Base-by-base conservation (phyloP, 1,284 basidiomycete genomes). In the Porodaedalea pini region DNA sequence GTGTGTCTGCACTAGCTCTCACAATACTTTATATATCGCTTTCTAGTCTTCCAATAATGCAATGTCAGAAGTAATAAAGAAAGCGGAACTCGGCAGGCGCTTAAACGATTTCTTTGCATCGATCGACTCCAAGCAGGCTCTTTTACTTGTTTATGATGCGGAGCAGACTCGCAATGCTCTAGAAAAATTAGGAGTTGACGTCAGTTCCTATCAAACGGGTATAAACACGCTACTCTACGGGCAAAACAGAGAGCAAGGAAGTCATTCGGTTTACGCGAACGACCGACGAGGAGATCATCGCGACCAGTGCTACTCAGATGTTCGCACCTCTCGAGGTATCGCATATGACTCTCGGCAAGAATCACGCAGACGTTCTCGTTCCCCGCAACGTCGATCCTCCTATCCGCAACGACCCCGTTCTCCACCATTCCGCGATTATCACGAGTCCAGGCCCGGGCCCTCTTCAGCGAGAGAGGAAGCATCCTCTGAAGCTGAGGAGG, bases 111-210 rank as follows among this genome's bases (percentile, higher is more conserved):
- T 63, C 8, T 66, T 70, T 21, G 40, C 44, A 10, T 27, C 56
- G n/a, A 25, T 55, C 17, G 44, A 41, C 25, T 37, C 32, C 41
- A 56, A 40, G 45, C 39, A 48, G 36, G 23, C 64, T 64, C 10
- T 73, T 17, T 45, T 73, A 4, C 64, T 73, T 7, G 67, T 72
- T 6, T 62, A 70, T 44, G 65, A 69, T 51, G 61, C 60, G 51
- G 39, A 59, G 45, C 51, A 56, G 45, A 61, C 67, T 2, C 52
- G 52, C 17, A 51, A 61, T 25, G 57, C 67, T 2, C 59, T 73
- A 6, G 54, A 51, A 2, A 51, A 61, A 17, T 61, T 70, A 13
- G 68, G 65, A 2, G 55, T 71, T 8, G 54, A 68, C 27, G 64
- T 64, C 6, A 55, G 53, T 13, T 41, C 29, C 17, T 71, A 68